Conservation (phyloP, 2,329 filamentous ascomycete genomes). For the Cordyceps fumosorosea region DNA sequence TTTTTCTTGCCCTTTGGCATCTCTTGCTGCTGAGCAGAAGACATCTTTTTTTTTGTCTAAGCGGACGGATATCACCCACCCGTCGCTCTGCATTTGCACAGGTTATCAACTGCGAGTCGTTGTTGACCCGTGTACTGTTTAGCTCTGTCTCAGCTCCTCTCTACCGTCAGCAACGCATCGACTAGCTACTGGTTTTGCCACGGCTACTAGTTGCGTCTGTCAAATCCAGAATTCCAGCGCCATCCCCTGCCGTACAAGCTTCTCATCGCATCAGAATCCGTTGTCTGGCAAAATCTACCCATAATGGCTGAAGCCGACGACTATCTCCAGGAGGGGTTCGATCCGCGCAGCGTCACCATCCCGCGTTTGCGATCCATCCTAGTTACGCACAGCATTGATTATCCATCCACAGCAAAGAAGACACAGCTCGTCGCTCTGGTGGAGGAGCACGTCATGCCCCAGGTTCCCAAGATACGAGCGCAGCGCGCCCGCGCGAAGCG, state of each 20-base stretch:
- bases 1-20: neutral
- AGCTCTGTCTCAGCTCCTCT: slow-evolving; percentile 11
- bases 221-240: neutral
- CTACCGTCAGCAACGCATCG: neutral
- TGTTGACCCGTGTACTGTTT: slow-evolving; percentile 9
- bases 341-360: slow-evolving; percentile 75
- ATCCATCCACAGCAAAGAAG: slow-evolving; percentile 89
- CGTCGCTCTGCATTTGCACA: neutral
- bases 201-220: neutral
- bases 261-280: neutral
- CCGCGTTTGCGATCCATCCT: slow-evolving; percentile 86
- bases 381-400: slow-evolving; percentile 78
- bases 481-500: slow-evolving; percentile 74
- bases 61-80: neutral
- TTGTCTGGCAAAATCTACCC: neutral
- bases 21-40: slow-evolving; percentile 2
- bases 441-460: slow-evolving; percentile 68
- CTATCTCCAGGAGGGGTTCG: slow-evolving; percentile 83
- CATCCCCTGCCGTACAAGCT: neutral
- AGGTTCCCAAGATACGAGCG: slow-evolving; percentile 68
- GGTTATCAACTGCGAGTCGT: neutral
- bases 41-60: neutral
- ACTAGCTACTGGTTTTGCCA: neutral
- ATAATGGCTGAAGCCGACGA: slow-evolving; percentile 64
- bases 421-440: slow-evolving; percentile 79